Evolutionary conservation across 2,329 filamentous ascomycete species (phyloP), one percentile per base, ranked within the genome.

Genomic region (Scolecobasidium constrictum): DNA sequence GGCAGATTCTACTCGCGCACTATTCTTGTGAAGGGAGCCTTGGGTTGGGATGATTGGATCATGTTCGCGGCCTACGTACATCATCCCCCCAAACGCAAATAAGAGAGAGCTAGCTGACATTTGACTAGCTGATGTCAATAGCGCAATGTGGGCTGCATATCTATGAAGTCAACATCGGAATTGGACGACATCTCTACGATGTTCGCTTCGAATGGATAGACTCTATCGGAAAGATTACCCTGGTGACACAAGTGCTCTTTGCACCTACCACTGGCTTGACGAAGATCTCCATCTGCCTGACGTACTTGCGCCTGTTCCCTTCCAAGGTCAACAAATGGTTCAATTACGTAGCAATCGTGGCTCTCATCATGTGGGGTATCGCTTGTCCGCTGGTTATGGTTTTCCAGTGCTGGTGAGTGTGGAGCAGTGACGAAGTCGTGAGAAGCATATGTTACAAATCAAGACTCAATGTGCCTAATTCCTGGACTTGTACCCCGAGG

Each of bases 241-340:
- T 22, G 19, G 44, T 34, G n/a, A 28, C 44, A 5, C 35, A 33
- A 18, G 44, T 44, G 9, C 19, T 46, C 12, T 46, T 45, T 18
- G 44, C 31, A 11, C 44, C 44, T 13, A 28, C 41, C 20, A 23
- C 44, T 17, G 19, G 33, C 18, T 18, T 44, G 7, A 34, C 44
- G 22, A 46, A 46, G 20, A 46, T 46, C 19, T 46, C 44, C 3
- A 38, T 46, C n/a, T 46, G 40, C 26, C 21, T 46, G 23, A 46
- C 40, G 9, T 44, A 46, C 26, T 40, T 46, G 13, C 39, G 44
- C 5, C 15, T 44, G 6, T 38, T 46, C 13, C 44, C 44, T 12
- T 38, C 43, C 21, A 22, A 17, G 5, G 28, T 40, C 9, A 34
- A 46, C 16, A 20, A 31, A 19, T 18, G 31, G n/a, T 46, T 46